Evolutionary conservation across 2,329 filamentous ascomycete genomes (phyloP).

Genomic region (Paraconiothyrium brasiliense): DNA sequence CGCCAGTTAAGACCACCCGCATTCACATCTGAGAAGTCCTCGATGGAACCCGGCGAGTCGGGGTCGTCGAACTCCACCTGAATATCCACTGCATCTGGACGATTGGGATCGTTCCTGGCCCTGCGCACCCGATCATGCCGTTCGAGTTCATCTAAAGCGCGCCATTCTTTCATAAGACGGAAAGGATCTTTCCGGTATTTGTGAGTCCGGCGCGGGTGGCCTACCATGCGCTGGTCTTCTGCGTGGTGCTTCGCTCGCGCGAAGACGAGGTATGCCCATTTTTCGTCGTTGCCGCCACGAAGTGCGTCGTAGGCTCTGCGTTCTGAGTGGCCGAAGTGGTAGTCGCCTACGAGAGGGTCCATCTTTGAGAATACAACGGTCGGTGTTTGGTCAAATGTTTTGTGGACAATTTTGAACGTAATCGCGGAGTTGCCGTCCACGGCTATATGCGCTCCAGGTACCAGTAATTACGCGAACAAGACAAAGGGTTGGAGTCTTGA

Average conservation of each 20-base stretch:
- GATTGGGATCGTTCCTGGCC: background rate
- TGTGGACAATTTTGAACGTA: background rate
- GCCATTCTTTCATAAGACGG: background rate
- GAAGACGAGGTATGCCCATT: background rate
- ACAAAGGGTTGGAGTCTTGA: background rate
- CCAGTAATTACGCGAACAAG: background rate
- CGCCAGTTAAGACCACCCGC: background rate
- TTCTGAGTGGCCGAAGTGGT: background rate
- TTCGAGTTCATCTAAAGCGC: background rate
- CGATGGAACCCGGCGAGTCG: background rate
- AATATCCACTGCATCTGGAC: background rate
- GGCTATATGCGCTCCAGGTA: background rate
- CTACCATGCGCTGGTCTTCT: background rate
- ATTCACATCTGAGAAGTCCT: background rate
- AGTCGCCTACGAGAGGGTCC: background rate
- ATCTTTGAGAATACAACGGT: background rate
- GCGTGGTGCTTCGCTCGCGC: too few species aligned
- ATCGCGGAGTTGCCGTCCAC: background rate
- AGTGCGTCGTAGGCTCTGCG: background rate
- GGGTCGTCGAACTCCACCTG: background rate
- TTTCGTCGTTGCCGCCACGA: background rate
- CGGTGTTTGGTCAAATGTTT: background rate
- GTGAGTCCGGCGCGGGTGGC: background rate
- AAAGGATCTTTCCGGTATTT: background rate
- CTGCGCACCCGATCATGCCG: background rate